phyloP scores from a whole-genome alignment of 208 protist species.

The Leishmania martiniquensis region DNA sequence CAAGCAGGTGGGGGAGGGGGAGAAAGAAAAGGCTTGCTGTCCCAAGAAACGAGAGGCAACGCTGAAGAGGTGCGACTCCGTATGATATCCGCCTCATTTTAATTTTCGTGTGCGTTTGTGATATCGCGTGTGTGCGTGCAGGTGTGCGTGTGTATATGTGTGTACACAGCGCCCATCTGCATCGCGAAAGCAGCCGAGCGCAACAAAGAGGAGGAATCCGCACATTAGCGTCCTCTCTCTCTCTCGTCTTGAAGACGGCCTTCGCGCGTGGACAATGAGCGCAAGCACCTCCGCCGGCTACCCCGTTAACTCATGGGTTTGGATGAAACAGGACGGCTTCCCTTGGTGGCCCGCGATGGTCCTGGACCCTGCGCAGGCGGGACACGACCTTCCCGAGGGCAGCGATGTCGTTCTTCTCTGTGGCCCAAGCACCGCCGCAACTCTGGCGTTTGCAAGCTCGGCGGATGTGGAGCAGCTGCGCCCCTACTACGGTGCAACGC shows the following conservation, averaged over 20 bases:
- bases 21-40: neutral
- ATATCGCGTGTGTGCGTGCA: neutral
- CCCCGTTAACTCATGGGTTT: constrained; percentile 62
- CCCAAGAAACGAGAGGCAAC: neutral
- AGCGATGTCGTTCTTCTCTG: constrained; percentile 67
- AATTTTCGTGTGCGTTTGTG: neutral
- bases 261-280: constrained; percentile 12
- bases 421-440: constrained; percentile 51
- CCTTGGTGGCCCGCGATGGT: constrained; percentile 89
- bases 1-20: no score
- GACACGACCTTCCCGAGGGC: constrained; percentile 41
- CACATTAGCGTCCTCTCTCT: constrained; percentile 1
- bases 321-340: constrained; percentile 76
- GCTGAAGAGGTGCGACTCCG: neutral
- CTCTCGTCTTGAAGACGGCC: constrained; percentile 3
- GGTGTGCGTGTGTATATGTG: neutral
- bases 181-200: neutral
- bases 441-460: constrained; percentile 57
- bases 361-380: constrained; percentile 41
- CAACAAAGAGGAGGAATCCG: no score
- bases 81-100: neutral
- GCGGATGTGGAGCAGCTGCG: constrained; percentile 41
- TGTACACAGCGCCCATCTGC: no score
- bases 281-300: constrained; percentile 25
- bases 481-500: constrained; percentile 26